phyloP scores from a whole-genome alignment of 768 basidiomycete genomes.

The Lactarius pseudohatsudake region DNA sequence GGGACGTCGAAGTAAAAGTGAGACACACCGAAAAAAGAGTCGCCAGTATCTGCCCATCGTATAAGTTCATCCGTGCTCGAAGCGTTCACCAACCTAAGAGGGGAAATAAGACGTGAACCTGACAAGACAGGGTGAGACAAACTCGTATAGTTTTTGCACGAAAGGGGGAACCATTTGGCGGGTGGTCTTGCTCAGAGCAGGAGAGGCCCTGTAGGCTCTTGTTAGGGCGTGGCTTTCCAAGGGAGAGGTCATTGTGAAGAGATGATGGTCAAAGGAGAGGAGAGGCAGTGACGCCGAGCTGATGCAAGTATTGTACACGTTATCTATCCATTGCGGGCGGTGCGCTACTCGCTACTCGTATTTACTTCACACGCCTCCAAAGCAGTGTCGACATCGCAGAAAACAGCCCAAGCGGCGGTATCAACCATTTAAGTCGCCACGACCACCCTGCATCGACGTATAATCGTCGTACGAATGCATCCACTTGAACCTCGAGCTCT shows the following conservation, averaged over 20 bases:
- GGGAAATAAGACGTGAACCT: constrained; percentile 14
- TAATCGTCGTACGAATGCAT: constrained; percentile 44
- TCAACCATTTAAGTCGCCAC: constrained; percentile 63
- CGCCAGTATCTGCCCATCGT: constrained; percentile 87
- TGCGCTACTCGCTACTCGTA: background rate
- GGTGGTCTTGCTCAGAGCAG: constrained; percentile 47
- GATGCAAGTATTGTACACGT: background rate
- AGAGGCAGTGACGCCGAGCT: background rate
- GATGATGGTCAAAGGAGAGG: background rate
- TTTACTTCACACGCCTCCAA: constrained; percentile 37
- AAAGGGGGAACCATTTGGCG: constrained; percentile 72
- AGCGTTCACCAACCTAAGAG: constrained; percentile 86
- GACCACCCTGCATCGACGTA: constrained; percentile 49
- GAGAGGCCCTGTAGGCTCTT: constrained; percentile 42
- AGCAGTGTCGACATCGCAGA: constrained; percentile 44
- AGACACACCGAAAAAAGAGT: constrained; percentile 82
- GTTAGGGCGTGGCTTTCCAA: constrained; percentile 60
- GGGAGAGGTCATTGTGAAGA: constrained; percentile 2
- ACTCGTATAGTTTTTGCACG: constrained; percentile 92
- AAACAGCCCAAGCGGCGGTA: constrained; percentile 54
- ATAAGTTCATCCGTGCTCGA: constrained; percentile 79
- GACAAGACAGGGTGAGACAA: constrained; percentile 36
- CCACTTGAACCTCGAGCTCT: constrained; percentile 62
- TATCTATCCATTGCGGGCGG: background rate
- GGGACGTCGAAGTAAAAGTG: constrained; percentile 12